Evolutionary conservation across 305 asterid species (phyloP), one percentile per base, ranked within the genome.

Genomic region (Solanum aculeatissimum): DNA sequence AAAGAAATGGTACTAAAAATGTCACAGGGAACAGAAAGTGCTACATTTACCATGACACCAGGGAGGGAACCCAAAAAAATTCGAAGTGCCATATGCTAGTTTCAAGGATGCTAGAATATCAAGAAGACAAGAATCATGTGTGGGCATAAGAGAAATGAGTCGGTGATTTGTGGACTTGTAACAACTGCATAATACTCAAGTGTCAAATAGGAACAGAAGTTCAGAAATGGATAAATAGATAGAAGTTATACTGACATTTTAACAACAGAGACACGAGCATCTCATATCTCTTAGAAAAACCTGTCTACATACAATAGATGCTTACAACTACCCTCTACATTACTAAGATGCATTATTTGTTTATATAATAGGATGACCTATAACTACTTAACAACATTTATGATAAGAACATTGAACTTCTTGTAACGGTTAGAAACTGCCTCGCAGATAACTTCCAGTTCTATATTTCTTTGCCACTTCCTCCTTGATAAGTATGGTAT

Each of bases 161-260:
- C 25, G 0, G 32, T 63, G 58, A 92, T 97, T 98, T 92, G 91
- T 13, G 94, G 97, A 85, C 91, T 93, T 62, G 94, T 86, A 87
- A 92, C 98, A 88, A 95, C 97, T 80, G 95, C 97, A 82, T 92
- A 93, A 29, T 98, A 86, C 90, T 94, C 89, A 95, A 79, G 95
- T 93, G 77, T 19, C 21, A 6, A 55, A 55, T 19, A 55, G 13
- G 19, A 55, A 55, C 62, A 54, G 12, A 54, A 1, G 11, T 19
- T 55, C 62, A 9, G 62, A n/a, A 53, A 55, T 55, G 63, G 63
- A 55, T 18, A 4, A 55, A 55, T 55, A n/a, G 13, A 55, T 49
- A 3, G 7, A 49, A 49, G 54, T 13, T 49, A 49, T 49, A 49
- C 18, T 13, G 54, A 55, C 7, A 55, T 19, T 55, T 55, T 55